These are phyloP conservation scores for Coniochaeta sp. DNA, from an alignment of 2,329 filamentous ascomycete species.

Conservation along the genomic window DNA sequence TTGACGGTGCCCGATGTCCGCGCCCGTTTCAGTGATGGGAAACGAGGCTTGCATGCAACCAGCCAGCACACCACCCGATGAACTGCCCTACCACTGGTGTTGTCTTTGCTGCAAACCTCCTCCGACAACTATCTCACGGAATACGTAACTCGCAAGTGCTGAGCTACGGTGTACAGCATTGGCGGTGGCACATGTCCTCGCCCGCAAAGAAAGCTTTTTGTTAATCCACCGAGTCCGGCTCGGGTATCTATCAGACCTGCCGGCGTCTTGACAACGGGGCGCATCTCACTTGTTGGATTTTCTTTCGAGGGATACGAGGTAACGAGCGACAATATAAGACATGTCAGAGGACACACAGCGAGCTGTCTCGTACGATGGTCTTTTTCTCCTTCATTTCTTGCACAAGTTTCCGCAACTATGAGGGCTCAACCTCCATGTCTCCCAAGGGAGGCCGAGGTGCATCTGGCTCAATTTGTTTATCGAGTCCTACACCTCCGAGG, in stretches of 20 bases:
- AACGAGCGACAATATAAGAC: background rate
- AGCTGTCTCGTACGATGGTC: background rate
- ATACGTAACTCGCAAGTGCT: background rate
- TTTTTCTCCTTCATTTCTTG: background rate
- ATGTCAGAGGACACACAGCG: background rate
- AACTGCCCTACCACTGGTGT: background rate
- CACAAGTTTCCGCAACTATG: background rate
- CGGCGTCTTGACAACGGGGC: background rate
- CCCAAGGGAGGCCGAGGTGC: background rate
- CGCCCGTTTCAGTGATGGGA: background rate
- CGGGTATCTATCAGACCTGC: background rate
- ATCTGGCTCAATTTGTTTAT: background rate
- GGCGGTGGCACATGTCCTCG: background rate
- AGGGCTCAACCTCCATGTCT: background rate
- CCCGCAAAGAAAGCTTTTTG: background rate
- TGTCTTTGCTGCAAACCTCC: background rate
- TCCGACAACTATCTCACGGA: background rate
- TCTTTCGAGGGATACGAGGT: background rate
- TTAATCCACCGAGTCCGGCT: background rate
- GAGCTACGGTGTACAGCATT: background rate
- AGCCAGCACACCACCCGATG: background rate
- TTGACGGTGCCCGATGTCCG: background rate
- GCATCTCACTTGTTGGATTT: background rate
- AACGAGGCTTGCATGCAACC: background rate
- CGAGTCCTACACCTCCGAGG: background rate